Base-by-base conservation (phyloP, 768 basidiomycete species). In the Hericium rajendrae region DNA sequence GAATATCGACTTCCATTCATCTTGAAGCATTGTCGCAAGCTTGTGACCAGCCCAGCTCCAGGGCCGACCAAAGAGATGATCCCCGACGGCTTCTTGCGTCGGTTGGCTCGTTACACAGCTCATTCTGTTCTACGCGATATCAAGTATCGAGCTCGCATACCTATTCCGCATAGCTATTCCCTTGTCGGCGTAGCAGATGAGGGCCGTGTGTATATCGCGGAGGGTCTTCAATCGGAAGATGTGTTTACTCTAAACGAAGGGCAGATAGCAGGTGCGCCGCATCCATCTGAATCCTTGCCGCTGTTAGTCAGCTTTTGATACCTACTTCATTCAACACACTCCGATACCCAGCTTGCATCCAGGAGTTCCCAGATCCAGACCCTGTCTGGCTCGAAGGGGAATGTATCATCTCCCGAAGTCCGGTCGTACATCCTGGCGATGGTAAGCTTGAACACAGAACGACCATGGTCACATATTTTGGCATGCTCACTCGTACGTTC, bases 121-220 rank as follows among this genome's bases (percentile, higher is more conserved):
- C 79, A 78, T 48, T 79, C 82, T 59, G 79, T 86, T 8, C 70
- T 93, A 39, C 78, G 88, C 4, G 81, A 82, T 41, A 80, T 93
- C 64, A 92, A 92, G 62, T 82, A 88, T 62, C 73, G 76, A 41
- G 91, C 91, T 0, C 76, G 88, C 10, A 87, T 94, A 26, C 81
- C 77, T 4, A 77, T 94, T 9, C 84, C 84, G 0, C 71, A 82
- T 1, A 84, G 84, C 59, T 82, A 82, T 58, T 74, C 83, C 24
- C 75, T 94, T 1, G 86, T 91, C 11, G 91, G 91, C 0, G 79
- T 92, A 8, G 86, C 88, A 4, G 91, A 94, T 63, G 88, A 92
- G 69, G 88, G 88, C 0, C 81, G 83, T 0, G 81, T 82, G 0
- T 88, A 88, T 60, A 67, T 65, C n/a, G 55, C 66, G 12, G 55